phyloP scores from a whole-genome alignment of 805 yeast genomes.

The Yarrowia deformans region DNA sequence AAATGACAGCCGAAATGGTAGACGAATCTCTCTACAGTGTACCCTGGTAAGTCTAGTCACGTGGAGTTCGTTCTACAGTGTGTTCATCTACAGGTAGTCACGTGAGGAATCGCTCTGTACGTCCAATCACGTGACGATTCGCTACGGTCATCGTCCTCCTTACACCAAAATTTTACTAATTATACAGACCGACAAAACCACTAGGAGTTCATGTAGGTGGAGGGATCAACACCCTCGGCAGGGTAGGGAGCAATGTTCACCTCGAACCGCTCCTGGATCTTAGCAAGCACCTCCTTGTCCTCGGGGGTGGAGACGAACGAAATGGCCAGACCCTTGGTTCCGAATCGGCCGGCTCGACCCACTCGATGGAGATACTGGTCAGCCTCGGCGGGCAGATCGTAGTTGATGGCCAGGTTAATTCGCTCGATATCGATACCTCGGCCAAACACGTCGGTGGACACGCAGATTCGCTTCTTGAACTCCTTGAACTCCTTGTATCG shows the following conservation, averaged over 20 bases:
- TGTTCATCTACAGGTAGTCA: too few species aligned
- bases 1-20: too few species aligned
- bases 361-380: conserved; percentile 99
- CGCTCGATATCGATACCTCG: conserved; percentile 99
- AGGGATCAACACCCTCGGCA: conserved; percentile 96
- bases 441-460: conserved; percentile 97
- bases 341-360: conserved; percentile 99
- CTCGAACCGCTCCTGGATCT: conserved; percentile 97
- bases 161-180: conserved; percentile 24
- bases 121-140: too few species aligned
- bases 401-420: conserved; percentile 96
- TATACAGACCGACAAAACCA: conserved; percentile 17
- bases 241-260: conserved; percentile 95
- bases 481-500: conserved; percentile 96
- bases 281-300: conserved; percentile 87
- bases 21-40: too few species aligned
- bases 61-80: too few species aligned
- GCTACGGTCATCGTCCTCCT: too few species aligned
- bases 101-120: too few species aligned
- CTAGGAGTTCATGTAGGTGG: conserved; percentile 92
- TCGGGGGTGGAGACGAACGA: conserved; percentile 85
- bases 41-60: too few species aligned
- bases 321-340: conserved; percentile 97
- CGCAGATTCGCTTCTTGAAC: conserved; percentile 98
- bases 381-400: conserved; percentile 94